Base-by-base conservation (phyloP, 192 early-diverging fungal genomes). In the Dispira parvispora region DNA sequence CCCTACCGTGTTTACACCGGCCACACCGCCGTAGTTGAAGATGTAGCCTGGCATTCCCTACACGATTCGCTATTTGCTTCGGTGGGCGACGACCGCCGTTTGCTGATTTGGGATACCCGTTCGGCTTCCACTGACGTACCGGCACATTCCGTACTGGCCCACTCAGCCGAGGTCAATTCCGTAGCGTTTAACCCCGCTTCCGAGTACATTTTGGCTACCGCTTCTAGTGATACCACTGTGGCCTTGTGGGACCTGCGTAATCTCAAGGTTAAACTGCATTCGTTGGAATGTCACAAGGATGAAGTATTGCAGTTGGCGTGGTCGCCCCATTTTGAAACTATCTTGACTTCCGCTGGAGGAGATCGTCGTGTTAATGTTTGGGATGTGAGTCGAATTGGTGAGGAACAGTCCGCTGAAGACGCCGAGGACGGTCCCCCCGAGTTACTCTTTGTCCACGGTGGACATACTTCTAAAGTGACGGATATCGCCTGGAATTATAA, bases 371-470 rank as follows among this genome's bases (percentile, higher is more conserved):
- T 96, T 61, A 85, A 89, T 63, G 84, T 99, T 13, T 99, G 96
- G 96, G 96, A 99, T 67, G 65, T 96, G 65, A 84, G 82, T 54
- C 77, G 90, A 21, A 96, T 99, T 67, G 96, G 92, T 53, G 88
- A 92, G 64, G 92, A 96, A 70, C 92, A 94, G 73, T 82, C 86
- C 0, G 75, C 90, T 10, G 91, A 96, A 67, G 94, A 99, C 75
- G 89, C 90, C n/a, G 94, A 96, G 70, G 92, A 96, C 67, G 94
- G 94, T 11, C 94, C 92, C 38, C 92, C 96, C 10, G 96, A 99
- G 68, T 80, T 99, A 44, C 77, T 99, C 88, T 99, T 95, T 77
- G 85, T 99, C 42, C 96, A 99, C 65, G 96, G 96, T 46, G 96
- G 96, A 10, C 96, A 99, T 64, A 96, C 92, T 10, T 94, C 90